A percentile compares a stretch with the other conserved stretches of the same genome.
Conservation (phyloP, 73 alveolate genomes). For the Tetrahymena thermophila region DNA sequence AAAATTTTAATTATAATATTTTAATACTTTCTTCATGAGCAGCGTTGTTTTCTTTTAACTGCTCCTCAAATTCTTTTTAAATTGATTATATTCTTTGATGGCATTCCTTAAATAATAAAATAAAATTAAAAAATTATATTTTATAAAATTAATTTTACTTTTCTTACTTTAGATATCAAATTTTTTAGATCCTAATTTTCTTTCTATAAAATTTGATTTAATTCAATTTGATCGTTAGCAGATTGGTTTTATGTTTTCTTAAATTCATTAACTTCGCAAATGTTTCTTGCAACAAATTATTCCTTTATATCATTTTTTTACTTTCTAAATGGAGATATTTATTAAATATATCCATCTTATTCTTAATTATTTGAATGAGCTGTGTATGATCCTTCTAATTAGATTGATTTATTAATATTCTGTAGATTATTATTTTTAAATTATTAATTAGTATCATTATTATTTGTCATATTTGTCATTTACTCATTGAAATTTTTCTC, state of each 20-base stretch:
- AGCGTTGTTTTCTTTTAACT: not conserved
- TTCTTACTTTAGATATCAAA: not conserved
- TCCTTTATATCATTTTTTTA: not conserved
- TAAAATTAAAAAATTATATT: not conserved
- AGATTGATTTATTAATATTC: not conserved
- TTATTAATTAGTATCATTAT: not conserved
- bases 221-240: not conserved
- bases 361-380: not conserved
- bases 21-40: not conserved
- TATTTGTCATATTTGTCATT: not conserved
- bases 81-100: not conserved
- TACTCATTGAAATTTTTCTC: not conserved
- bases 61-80: not conserved
- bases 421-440: too few species aligned
- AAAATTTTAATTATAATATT: not conserved
- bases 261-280: not conserved
- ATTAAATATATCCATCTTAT: not conserved
- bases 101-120: not conserved
- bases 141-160: not conserved
- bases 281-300: not conserved
- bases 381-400: not conserved
- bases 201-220: not conserved
- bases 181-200: not conserved
- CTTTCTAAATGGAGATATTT: not conserved
- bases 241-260: not conserved